Evolutionary conservation across 2,329 filamentous ascomycete genomes (phyloP), one percentile per base, ranked within the genome.

Genomic region (Fusarium subtropicale): DNA sequence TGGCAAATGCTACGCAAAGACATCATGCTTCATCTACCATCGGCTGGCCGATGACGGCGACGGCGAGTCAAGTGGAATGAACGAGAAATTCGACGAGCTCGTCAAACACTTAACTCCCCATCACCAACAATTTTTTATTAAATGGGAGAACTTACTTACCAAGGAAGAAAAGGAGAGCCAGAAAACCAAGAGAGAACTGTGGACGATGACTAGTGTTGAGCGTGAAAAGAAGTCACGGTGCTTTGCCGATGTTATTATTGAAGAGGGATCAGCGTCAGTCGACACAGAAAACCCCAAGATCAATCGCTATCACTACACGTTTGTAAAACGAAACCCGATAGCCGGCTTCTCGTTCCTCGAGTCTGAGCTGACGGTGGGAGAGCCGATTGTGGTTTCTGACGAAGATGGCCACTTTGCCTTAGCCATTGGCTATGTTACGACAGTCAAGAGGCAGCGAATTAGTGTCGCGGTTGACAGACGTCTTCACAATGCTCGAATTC

Each of bases 311-410:
- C 88, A 88, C 53, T 99, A 99, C 80, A 92, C 88, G 0, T 93
- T 99, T 68, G 77, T 92, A 74, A 97, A 97, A 76, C 86, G 90
- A 58, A 85, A 86, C 26, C 78, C 85, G 0, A 75, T 81, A 4
- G 72, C 88, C 1, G 85, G 85, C 0, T 94, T 96, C 74, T 97
- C 93, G 0, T 99, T 99, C 75, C 82, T 93, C 2, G 95, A 98
- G 74, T 98, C 94, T 2, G 94, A 98, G 74, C 87, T 99, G 31
- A 88, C 85, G 3, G 85, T 92, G 28, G 95, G 95, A 42, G 96
- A 99, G 75, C 95, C 96, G 0, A 90, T 98, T 51, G 96, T 99
- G n/a, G 87, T 99, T 5, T 98, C 96, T 0, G 96, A 97, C 73
- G 96, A 99, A 78, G 86, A 92, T 64, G 96, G 96, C 0, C 96